Evolutionary conservation across 176 grass and related monocot species (phyloP).

Genomic region (Cenchrus purpureus): DNA sequence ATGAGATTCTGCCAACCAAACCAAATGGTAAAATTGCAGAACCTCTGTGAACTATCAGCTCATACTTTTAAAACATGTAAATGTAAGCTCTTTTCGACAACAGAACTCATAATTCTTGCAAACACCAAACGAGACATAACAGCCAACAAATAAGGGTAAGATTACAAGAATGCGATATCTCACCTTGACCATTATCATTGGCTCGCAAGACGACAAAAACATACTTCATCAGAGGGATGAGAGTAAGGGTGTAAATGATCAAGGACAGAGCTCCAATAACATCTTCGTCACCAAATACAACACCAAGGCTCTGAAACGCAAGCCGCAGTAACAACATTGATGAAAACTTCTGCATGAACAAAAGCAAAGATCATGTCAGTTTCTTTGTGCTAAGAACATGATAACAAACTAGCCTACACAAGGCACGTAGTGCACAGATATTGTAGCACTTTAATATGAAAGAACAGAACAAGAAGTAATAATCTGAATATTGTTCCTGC

Average conservation of each 20-base stretch:
- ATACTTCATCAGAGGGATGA: conserved; percentile 88
- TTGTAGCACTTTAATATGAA: background rate
- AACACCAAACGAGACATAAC: background rate
- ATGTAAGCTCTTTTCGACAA: background rate
- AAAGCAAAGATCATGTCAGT: conserved; percentile 26
- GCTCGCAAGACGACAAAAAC: conserved; percentile 77
- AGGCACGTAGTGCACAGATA: background rate
- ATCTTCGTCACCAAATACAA: conserved; percentile 93
- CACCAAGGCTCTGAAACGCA: conserved; percentile 78
- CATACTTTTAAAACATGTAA: conserved; percentile 30
- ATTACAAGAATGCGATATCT: conserved; percentile 18
- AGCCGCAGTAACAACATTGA: conserved; percentile 57
- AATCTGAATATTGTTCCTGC: conserved; percentile 12
- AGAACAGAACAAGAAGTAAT: background rate
- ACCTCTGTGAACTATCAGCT: background rate
- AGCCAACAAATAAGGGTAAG: background rate
- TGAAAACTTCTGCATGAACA: conserved; percentile 72
- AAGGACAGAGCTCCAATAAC: conserved; percentile 84
- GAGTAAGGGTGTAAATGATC: conserved; percentile 86
- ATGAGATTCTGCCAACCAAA: conserved; percentile 31
- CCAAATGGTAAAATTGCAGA: conserved; percentile 36
- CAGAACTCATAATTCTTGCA: conserved; percentile 9
- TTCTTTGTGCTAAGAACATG: background rate
- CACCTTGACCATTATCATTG: conserved; percentile 93
- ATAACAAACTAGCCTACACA: background rate